These are phyloP conservation scores for Caryocar brasiliense DNA, from an alignment of 441 rosid genomes.

Conservation along the genomic window DNA sequence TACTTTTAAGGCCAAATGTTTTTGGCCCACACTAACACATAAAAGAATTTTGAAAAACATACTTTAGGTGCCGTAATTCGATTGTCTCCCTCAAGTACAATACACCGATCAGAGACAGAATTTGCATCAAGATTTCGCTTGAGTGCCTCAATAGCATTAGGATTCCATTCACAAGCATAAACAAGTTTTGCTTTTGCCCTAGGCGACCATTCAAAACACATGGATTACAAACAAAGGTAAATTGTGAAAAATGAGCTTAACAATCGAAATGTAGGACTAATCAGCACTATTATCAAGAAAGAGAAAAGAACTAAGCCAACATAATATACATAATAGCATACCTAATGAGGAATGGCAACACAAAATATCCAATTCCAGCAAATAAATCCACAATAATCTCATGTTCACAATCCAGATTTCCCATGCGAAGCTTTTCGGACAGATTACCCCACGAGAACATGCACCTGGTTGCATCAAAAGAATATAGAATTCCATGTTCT, in stretches of 20 bases:
- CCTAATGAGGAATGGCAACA: constrained; percentile 87
- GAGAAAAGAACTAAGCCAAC: not conserved
- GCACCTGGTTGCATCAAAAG: constrained; percentile 86
- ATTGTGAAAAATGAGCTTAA: not conserved
- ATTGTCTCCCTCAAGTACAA: constrained; percentile 84
- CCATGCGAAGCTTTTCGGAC: constrained; percentile 95
- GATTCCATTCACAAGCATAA: constrained; percentile 97
- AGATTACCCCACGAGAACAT: constrained; percentile 99
- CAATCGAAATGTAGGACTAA: not conserved
- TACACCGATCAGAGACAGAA: constrained; percentile 62
- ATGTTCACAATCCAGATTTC: constrained; percentile 41
- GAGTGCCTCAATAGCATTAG: constrained; percentile 78
- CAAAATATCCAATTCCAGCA: constrained; percentile 91
- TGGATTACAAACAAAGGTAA: constrained; percentile 7
- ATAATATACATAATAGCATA: constrained; percentile 15
- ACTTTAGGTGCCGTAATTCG: constrained; percentile 63
- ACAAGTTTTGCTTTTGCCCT: constrained; percentile 85
- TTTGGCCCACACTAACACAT: constrained; percentile 9
- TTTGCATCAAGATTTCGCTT: constrained; percentile 56
- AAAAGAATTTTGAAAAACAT: constrained; percentile 5
- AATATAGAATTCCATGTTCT: constrained; percentile 76
- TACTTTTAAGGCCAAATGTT: not conserved
- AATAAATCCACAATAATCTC: constrained; percentile 78
- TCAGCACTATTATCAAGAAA: no score
- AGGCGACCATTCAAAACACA: constrained; percentile 10